These are phyloP conservation scores for Ophiostoma sp. DNA, from an alignment of 2,329 filamentous ascomycete genomes.

Conservation along the genomic window DNA sequence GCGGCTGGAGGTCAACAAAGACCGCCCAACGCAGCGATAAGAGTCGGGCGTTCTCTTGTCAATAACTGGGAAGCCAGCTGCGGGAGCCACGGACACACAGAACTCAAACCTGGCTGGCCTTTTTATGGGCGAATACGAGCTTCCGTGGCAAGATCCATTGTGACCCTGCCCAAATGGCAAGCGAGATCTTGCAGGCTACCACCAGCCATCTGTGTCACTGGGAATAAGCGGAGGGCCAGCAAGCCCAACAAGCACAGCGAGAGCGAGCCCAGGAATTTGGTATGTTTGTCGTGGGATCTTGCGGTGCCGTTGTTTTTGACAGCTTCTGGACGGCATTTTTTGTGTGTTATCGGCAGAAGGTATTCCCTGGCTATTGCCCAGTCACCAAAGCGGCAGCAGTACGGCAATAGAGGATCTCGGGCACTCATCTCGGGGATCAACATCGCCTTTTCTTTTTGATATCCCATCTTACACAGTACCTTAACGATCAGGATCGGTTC, in stretches of 20 bases:
- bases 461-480: not conserved
- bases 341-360: not conserved
- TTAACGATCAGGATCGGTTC: not conserved
- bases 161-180: not conserved
- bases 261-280: not conserved
- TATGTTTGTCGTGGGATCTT: not conserved
- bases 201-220: not conserved
- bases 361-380: not conserved
- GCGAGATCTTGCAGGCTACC: constrained; percentile 14
- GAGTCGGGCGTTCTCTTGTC: not conserved
- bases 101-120: not conserved
- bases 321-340: not conserved
- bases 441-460: not conserved
- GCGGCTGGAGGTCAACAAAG: not conserved
- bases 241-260: too few species aligned
- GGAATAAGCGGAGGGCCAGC: not conserved
- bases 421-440: not conserved
- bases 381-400: not conserved
- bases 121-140: not conserved
- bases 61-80: not conserved
- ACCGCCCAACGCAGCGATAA: not conserved
- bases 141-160: not conserved
- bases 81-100: not conserved
- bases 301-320: not conserved
- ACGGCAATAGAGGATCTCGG: not conserved